Conservation (phyloP, 257 asterid genomes). For the Paulownia fortunei region DNA sequence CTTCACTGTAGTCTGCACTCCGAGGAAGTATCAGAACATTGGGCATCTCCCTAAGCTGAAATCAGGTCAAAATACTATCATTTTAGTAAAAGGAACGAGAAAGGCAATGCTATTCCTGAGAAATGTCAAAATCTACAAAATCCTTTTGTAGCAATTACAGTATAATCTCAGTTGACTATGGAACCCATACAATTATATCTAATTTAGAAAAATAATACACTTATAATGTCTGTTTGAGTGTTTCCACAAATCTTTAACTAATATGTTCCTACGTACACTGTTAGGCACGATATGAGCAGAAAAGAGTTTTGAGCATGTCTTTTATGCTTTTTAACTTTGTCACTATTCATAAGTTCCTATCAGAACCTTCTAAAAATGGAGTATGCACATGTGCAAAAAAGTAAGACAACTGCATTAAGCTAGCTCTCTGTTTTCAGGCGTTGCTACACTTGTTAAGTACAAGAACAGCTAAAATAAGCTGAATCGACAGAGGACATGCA, state of each 20-base stretch:
- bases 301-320: background rate
- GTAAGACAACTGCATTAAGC: background rate
- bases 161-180: background rate
- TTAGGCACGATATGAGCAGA: background rate
- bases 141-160: background rate
- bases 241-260: background rate
- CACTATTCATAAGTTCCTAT: background rate
- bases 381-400: background rate
- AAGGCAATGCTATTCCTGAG: background rate
- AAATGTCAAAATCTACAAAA: background rate
- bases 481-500: background rate
- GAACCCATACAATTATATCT: background rate
- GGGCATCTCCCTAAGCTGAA: slow-evolving; percentile 98
- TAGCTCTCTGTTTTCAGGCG: background rate
- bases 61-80: slow-evolving; percentile 28
- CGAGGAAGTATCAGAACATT: slow-evolving; percentile 98
- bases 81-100: slow-evolving; percentile 13
- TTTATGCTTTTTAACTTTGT: background rate
- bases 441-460: background rate
- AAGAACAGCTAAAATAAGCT: background rate
- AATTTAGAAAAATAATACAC: background rate
- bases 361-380: background rate
- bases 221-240: background rate
- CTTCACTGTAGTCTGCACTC: slow-evolving; percentile 99
- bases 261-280: background rate